Evolutionary conservation across 805 yeast genomes (phyloP), one percentile per base, ranked within the genome.

Genomic region (Limtongia smithiae): DNA sequence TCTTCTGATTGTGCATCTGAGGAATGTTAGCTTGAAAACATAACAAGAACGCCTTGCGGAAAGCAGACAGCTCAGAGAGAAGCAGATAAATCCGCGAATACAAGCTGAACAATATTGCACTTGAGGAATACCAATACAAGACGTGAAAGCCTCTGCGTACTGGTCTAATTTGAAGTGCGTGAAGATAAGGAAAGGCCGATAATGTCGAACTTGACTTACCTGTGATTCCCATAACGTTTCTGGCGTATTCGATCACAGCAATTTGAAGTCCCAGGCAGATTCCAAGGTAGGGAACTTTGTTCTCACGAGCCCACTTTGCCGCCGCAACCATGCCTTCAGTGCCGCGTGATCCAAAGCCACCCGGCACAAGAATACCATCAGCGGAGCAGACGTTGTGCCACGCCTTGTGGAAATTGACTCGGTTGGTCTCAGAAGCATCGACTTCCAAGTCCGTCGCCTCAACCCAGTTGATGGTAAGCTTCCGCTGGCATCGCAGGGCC

Each of bases 291-390:
- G 99, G 99, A 51, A 88, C 79, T 64, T 83, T 79, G 73, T 88
- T 88, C 69, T 85, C 95, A 73, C 99, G 83, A n/a, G 98, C 98
- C 84, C 94, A 93, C 69, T 86, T 84, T 47, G 97, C 95, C 52
- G 97, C 98, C 33, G 86, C 73, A 66, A 93, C 76, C 99, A 93
- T 93, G 62, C 98, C 99, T 72, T 93, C 97, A 51, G 88, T 87
- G 71, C 99, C 99, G 70, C 99, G 83, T 42, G 80, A 71, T 51
- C 99, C 99, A 65, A 93, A 93, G 1, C 99, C 99, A 66, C 99
- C 99, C 34, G 99, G 98, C 50, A 93, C 96, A 51, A 93, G 77
- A 57, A 93, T 85, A 69, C 98, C 97, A 69, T 93, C 96, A 22
- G 97, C 96, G 62, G 84, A 81, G 67, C 95, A 86, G 58, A 93